A percentile compares a stretch with the other conserved stretches of the same genome.
Conservation (phyloP, 352 stramenopile genomes). For the Lagenidium giganteum region DNA sequence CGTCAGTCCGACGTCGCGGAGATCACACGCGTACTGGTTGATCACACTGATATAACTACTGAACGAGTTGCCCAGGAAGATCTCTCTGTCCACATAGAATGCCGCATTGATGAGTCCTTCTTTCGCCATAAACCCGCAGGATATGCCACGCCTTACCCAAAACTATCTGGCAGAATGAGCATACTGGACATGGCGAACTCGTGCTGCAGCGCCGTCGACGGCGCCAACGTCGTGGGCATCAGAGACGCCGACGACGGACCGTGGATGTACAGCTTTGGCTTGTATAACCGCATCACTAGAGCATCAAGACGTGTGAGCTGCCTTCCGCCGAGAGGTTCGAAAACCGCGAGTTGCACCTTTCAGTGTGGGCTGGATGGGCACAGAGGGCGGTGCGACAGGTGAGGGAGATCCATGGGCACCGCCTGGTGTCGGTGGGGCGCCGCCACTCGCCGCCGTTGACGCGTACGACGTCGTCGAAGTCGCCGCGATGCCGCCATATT, state of each 20-base stretch:
- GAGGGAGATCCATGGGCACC: conserved; percentile 8
- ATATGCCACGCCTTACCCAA: conserved; percentile 43
- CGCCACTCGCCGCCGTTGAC: neutral
- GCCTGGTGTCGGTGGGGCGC: conserved; percentile 13
- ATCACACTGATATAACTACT: conserved; percentile 92
- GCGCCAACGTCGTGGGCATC: conserved; percentile 51
- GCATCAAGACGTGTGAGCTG: neutral
- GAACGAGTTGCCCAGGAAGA: conserved; percentile 91
- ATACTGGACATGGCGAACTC: conserved; percentile 86
- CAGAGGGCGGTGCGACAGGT: conserved; percentile 4
- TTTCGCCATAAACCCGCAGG: conserved; percentile 1
- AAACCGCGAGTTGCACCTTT: conserved; percentile 39
- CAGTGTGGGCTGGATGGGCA: conserved; percentile 58
- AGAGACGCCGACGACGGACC: conserved; percentile 42
- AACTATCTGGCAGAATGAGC: conserved; percentile 89
- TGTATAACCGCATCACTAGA: conserved; percentile 90
- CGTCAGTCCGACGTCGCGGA: conserved; percentile 71
- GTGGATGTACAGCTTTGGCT: conserved; percentile 77
- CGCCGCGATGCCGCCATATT: conserved; percentile 4
- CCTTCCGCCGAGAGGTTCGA: neutral
- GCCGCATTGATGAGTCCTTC: neutral
- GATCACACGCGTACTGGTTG: conserved; percentile 81
- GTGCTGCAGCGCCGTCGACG: conserved; percentile 44
- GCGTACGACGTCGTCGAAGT: neutral
- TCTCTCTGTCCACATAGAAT: conserved; percentile 51